phyloP scores from a whole-genome alignment of 371 early-diverging fungal species.

The Apophysomyces sp. region DNA sequence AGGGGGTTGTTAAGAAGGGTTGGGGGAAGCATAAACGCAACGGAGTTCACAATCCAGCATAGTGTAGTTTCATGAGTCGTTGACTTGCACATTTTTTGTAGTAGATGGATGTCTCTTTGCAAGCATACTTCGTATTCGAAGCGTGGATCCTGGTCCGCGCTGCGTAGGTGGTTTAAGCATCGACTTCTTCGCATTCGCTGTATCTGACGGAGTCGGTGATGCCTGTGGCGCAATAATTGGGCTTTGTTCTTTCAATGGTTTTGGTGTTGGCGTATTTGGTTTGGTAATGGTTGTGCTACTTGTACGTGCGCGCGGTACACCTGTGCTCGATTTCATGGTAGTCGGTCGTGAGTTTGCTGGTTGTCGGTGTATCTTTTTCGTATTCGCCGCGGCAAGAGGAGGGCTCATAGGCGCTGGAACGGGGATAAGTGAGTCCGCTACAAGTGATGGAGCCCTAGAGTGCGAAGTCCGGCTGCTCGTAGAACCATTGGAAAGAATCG shows the following conservation, averaged over 20 bases:
- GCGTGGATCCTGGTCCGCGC: constrained; percentile 43
- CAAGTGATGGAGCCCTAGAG: constrained; percentile 9
- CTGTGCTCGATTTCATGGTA: constrained; percentile 11
- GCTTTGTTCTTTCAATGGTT: constrained; percentile 10
- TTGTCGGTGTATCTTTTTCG: constrained; percentile 15
- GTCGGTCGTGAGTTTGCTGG: constrained; percentile 8
- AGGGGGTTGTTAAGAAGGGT: background rate
- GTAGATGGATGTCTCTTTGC: constrained; percentile 24
- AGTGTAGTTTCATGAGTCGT: background rate
- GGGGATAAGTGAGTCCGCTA: background rate
- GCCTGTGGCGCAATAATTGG: background rate
- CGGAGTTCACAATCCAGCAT: no score
- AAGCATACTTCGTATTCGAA: constrained; percentile 43
- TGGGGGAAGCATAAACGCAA: background rate
- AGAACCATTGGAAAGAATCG: constrained; percentile 8
- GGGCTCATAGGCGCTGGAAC: constrained; percentile 1
- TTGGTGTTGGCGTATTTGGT: background rate
- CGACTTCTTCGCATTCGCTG: background rate
- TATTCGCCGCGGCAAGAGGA: constrained; percentile 1
- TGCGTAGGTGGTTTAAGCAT: constrained; percentile 16
- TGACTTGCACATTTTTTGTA: background rate
- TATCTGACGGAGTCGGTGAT: background rate
- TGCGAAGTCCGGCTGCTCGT: constrained; percentile 3
- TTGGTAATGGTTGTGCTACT: background rate
- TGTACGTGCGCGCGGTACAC: constrained; percentile 23